phyloP scores from a whole-genome alignment of 768 basidiomycete species.

The Ramaria sp. region DNA sequence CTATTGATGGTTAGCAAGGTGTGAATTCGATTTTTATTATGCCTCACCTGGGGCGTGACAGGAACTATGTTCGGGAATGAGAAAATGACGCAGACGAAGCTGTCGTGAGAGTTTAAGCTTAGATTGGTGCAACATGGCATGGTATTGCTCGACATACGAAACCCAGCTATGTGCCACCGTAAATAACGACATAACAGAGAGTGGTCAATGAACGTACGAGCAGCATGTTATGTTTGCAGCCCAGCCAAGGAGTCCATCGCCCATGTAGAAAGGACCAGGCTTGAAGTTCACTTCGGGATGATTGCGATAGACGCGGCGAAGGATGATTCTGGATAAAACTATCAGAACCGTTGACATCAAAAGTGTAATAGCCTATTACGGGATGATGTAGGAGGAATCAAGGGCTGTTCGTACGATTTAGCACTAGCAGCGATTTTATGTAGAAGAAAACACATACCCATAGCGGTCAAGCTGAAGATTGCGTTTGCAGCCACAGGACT shows the following conservation, averaged over 20 bases:
- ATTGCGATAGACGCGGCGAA: constrained; percentile 50
- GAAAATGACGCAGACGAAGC: constrained; percentile 55
- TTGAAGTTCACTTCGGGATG: constrained; percentile 79
- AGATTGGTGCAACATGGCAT: not conserved
- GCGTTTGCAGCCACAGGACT: constrained; percentile 69
- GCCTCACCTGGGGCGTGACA: constrained; percentile 35
- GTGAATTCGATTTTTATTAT: too few relatives aligned
- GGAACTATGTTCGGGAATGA: constrained; percentile 61
- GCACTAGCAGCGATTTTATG: not conserved
- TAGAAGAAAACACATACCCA: constrained; percentile 33
- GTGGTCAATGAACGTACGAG: constrained; percentile 12
- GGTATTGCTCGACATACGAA: constrained; percentile 20
- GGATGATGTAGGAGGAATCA: constrained; percentile 74
- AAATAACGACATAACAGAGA: not conserved
- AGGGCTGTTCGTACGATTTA: constrained; percentile 12
- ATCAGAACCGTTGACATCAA: not conserved
- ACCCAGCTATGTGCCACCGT: constrained; percentile 34
- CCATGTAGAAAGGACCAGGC: constrained; percentile 84
- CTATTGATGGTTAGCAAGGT: not conserved
- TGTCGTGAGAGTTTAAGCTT: not conserved
- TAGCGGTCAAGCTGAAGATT: constrained; percentile 73
- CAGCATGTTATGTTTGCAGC: constrained; percentile 56
- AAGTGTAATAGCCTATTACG: constrained; percentile 21
- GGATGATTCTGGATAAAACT: not conserved
- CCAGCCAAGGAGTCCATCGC: constrained; percentile 53